Evolutionary conservation across 164 flowering plant species (phyloP).

Genomic region (Buxus sempervirens): DNA sequence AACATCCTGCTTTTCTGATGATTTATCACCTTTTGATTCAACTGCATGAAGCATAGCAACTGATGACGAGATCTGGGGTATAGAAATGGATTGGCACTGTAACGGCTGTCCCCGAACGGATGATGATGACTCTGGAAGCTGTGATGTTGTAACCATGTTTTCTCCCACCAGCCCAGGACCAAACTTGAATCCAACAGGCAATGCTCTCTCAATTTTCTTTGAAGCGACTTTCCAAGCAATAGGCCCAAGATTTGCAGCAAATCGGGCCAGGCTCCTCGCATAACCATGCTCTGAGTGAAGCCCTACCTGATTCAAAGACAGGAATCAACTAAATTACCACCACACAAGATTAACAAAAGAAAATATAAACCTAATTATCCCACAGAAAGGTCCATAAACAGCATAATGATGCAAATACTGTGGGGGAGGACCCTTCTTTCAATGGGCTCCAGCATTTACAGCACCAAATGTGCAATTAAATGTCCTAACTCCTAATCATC

Average conservation of each 20-base stretch:
- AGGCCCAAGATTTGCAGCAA: constrained; percentile 84
- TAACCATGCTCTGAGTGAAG: constrained; percentile 58
- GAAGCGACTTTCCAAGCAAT: constrained; percentile 73
- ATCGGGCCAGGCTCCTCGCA: constrained; percentile 79
- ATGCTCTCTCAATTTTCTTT: constrained; percentile 48
- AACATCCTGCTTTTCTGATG: constrained; percentile 22
- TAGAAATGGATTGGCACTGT: constrained; percentile 16
- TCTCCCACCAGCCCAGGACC: constrained; percentile 75
- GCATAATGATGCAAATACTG: not conserved
- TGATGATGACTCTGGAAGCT: not conserved
- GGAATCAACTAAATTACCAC: not conserved
- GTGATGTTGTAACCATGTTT: constrained; percentile 23
- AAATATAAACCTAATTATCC: not conserved
- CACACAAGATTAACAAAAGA: not conserved
- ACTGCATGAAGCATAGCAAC: constrained; percentile 6
- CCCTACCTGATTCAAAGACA: constrained; percentile 59
- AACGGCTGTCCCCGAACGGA: not conserved
- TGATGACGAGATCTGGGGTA: constrained; percentile 10
- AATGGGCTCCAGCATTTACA: not conserved
- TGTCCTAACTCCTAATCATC: not conserved
- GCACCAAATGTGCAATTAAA: not conserved
- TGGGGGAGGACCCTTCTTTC: not conserved
- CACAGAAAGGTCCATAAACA: not conserved
- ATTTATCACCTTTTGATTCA: constrained; percentile 20
- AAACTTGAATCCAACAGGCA: constrained; percentile 56